Base-by-base conservation (phyloP, 306 rosid genomes). In the Hippophae tibetana region DNA sequence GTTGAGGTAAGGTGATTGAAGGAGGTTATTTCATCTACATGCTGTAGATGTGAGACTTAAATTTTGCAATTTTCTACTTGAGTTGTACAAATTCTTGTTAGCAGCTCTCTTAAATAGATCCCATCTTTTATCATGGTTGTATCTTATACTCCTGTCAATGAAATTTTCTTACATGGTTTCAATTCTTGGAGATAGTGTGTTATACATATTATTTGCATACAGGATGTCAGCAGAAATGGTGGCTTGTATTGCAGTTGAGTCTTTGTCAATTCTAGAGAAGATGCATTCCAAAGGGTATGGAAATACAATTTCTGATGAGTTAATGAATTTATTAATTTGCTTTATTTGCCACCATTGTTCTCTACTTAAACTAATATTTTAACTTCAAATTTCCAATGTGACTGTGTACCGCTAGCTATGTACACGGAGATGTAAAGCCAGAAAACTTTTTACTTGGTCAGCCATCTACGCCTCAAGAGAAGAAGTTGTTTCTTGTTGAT, bases 391-490 rank as follows among this genome's bases (percentile, higher is more conserved):
- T 69, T 56, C 46, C 7, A 40, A n/a, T 58, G 53, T 47, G 38
- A 40, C 60, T 41, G 9, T 53, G 38, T 31, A 38, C 5, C 66
- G 69, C 42, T 69, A 90, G 97, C 63, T 90, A 90, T 75, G 95
- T 90, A 52, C 97, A 90, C 56, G 97, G 97, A 56, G 97, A 90
- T 81, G 94, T 90, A 52, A 90, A 90, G 76, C 97, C 97, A 11
- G 97, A 90, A 63, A 90, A 90, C 80, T 87, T 90, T 72, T 78
- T 90, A 78, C 94, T 90, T n/a, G 97, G 97, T 64, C 95, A 90
- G 72, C 95, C 97, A 62, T 76, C 85, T 64, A 87, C 97, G 2
- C 68, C 81, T 7, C 90, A 87, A 67, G 97, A 87, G 80, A 90
- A 90, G 81, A 90, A 90, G 69, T 75, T 90, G 72, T 90, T 79